Percentiles rank a stretch among this genome's conserved stretches.
These are phyloP conservation scores for Puccinia horiana DNA, from an alignment of 1,284 basidiomycete genomes.

Conservation along the genomic window DNA sequence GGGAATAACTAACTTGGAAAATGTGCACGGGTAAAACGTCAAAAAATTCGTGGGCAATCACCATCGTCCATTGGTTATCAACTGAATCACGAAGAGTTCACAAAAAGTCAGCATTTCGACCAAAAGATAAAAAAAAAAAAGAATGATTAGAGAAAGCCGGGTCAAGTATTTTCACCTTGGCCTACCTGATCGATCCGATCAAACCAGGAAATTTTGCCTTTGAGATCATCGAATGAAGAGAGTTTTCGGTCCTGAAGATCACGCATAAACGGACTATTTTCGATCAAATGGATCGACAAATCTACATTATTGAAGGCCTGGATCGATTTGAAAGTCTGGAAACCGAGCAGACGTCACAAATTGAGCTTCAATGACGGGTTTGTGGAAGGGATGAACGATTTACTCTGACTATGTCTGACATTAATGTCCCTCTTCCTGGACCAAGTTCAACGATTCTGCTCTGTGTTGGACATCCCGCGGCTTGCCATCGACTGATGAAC, in stretches of 20 bases:
- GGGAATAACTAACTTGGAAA: constrained; percentile 67
- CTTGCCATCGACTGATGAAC: constrained; percentile 77
- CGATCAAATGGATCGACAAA: constrained; percentile 71
- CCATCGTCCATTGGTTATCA: constrained; percentile 72
- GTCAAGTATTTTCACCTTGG: constrained; percentile 55
- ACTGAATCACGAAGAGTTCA: background rate
- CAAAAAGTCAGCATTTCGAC: background rate
- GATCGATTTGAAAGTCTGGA: constrained; percentile 56
- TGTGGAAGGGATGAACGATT: constrained; percentile 53
- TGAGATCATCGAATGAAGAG: constrained; percentile 49
- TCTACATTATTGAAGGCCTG: constrained; percentile 26
- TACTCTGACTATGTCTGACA: constrained; percentile 86
- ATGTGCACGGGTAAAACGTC: constrained; percentile 92
- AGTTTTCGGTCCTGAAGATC: constrained; percentile 69
- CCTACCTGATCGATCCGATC: constrained; percentile 71
- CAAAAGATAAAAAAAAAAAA: background rate
- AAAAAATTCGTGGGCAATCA: constrained; percentile 96
- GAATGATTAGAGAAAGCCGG: background rate
- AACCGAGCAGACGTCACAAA: background rate
- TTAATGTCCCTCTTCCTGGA: constrained; percentile 88
- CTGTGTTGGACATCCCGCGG: constrained; percentile 63
- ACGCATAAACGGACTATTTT: constrained; percentile 73
- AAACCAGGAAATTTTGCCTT: constrained; percentile 68
- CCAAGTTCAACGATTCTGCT: constrained; percentile 87
- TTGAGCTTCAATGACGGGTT: background rate